These are phyloP conservation scores for Pestalotiopsis fici DNA, from an alignment of 2,329 filamentous ascomycete genomes.

Conservation along the genomic window DNA sequence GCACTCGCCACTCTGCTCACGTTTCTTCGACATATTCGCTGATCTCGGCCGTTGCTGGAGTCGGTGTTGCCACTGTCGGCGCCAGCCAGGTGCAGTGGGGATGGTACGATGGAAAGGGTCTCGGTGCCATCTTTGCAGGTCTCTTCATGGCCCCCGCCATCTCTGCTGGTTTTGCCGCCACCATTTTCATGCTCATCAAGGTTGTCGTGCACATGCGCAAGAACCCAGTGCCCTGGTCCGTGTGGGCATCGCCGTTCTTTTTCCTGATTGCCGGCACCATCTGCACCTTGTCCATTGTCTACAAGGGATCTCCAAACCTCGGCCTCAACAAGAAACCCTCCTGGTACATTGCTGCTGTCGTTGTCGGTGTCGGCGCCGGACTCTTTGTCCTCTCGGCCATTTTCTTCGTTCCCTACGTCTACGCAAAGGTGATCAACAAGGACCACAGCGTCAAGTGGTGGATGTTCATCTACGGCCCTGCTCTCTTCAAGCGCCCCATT, in stretches of 20 bases:
- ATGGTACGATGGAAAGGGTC: slow-evolving; percentile 68
- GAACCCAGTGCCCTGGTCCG: slow-evolving; percentile 71
- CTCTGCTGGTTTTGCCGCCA: slow-evolving; percentile 63
- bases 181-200: slow-evolving; percentile 75
- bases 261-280: slow-evolving; percentile 76
- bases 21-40: slow-evolving; percentile 74
- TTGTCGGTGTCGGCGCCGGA: slow-evolving; percentile 63
- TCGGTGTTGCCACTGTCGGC: slow-evolving; percentile 68
- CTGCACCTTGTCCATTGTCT: slow-evolving; percentile 76
- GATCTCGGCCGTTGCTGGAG: slow-evolving; percentile 68
- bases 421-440: slow-evolving; percentile 68
- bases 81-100: slow-evolving; percentile 66
- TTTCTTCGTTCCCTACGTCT: slow-evolving; percentile 74
- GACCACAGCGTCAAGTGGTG: slow-evolving; percentile 67
- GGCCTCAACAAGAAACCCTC: slow-evolving; percentile 65
- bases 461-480: slow-evolving; percentile 62
- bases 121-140: slow-evolving; percentile 72
- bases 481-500: slow-evolving; percentile 61
- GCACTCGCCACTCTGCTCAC: slow-evolving; percentile 71
- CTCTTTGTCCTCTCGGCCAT: slow-evolving; percentile 60
- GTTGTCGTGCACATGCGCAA: slow-evolving; percentile 69
- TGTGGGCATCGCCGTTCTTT: slow-evolving; percentile 74
- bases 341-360: slow-evolving; percentile 68
- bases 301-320: slow-evolving; percentile 75
- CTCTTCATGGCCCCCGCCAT: slow-evolving; percentile 71